A percentile compares a stretch with the other conserved stretches of the same genome.
Conservation (phyloP, 768 basidiomycete genomes). For the Gautieria morchelliformis region DNA sequence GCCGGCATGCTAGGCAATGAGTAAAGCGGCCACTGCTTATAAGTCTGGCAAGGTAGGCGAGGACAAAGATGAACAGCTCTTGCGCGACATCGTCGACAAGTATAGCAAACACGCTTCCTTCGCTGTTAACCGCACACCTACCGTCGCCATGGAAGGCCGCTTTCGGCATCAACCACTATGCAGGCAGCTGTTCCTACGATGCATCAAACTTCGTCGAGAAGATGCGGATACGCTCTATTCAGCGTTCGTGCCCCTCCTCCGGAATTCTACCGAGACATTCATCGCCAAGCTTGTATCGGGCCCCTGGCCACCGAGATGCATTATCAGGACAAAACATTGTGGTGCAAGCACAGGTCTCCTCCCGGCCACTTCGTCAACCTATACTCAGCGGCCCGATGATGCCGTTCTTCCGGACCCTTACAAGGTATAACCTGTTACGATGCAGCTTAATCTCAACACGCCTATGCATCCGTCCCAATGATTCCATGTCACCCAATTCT, state of each 20-base stretch:
- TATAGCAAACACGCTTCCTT: slow-evolving; percentile 75
- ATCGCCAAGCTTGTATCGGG: slow-evolving; percentile 78
- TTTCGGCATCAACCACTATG: slow-evolving; percentile 86
- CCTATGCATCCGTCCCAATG: no score
- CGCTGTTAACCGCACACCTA: slow-evolving; percentile 36
- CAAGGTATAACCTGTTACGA: slow-evolving; percentile 74
- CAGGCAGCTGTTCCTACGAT: slow-evolving; percentile 69
- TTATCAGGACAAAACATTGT: slow-evolving; percentile 63
- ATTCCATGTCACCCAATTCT: slow-evolving; percentile 74
- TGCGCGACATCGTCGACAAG: slow-evolving; percentile 58
- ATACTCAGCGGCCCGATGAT: slow-evolving; percentile 15
- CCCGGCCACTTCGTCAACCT: slow-evolving; percentile 62
- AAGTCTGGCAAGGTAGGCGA: slow-evolving; percentile 71
- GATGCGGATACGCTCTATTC: slow-evolving; percentile 73
- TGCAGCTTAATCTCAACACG: slow-evolving; percentile 74
- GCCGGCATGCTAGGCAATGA: slow-evolving; percentile 68
- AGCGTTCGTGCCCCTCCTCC: slow-evolving; percentile 69
- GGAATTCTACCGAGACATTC: slow-evolving; percentile 62
- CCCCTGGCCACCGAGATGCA: slow-evolving; percentile 77
- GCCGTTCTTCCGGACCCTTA: slow-evolving; percentile 47
- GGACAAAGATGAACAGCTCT: slow-evolving; percentile 60
- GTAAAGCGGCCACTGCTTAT: slow-evolving; percentile 59
- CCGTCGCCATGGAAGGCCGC: slow-evolving; percentile 39
- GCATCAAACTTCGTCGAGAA: slow-evolving; percentile 57
- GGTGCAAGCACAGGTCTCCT: slow-evolving; percentile 82